Evolutionary conservation across 106 monocot species (phyloP).

Genomic region (Dendrobium catenatum): DNA sequence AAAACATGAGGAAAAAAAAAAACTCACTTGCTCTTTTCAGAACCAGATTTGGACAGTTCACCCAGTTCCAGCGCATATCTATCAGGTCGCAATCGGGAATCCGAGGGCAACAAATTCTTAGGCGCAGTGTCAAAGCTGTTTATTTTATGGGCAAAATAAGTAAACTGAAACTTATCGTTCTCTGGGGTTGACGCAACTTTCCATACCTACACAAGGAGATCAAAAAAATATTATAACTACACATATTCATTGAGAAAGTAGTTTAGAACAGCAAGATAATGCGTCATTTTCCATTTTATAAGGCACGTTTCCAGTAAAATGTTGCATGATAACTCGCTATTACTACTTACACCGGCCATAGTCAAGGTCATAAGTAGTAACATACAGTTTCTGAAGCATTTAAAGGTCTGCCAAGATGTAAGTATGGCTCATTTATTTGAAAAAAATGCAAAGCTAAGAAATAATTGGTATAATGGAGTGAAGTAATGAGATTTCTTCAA

Average conservation of each 20-base stretch:
- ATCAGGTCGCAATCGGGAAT: constrained; percentile 85
- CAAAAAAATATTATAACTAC: not conserved
- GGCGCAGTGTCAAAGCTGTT: constrained; percentile 98
- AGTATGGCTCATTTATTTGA: no score
- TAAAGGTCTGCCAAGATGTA: no score
- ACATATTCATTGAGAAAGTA: not conserved
- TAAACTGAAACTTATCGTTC: constrained; percentile 87
- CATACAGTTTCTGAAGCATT: no score
- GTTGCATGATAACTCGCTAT: no score
- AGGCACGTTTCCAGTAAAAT: no score
- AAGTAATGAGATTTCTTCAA: no score
- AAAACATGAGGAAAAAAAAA: not conserved
- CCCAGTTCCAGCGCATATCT: constrained; percentile 85
- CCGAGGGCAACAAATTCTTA: constrained; percentile 67
- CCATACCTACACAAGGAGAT: constrained; percentile 51
- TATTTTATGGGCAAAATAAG: constrained; percentile 86
- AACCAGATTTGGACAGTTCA: constrained; percentile 75
- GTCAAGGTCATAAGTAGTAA: no score
- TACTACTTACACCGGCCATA: no score
- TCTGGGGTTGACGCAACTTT: constrained; percentile 62
- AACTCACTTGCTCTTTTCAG: constrained; percentile 77
- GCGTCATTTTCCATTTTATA: no score
- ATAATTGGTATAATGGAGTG: no score
- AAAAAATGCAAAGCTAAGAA: no score
- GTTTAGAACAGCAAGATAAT: not conserved